phyloP scores from a whole-genome alignment of 2,329 filamentous ascomycete genomes.

The Ophiostoma montium region DNA sequence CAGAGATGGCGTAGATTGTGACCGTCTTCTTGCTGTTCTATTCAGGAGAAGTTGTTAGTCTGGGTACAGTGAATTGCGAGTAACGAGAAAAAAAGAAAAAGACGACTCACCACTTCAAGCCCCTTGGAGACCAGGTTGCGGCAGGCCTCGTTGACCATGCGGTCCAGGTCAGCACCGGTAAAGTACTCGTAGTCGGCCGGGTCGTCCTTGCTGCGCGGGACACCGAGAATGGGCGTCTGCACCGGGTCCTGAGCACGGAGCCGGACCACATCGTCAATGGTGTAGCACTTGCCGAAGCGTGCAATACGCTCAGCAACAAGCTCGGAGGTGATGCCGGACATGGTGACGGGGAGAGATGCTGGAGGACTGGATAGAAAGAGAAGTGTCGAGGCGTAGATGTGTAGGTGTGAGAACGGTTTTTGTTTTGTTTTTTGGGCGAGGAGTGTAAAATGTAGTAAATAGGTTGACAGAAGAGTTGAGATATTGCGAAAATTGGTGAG shows the following conservation, averaged over 20 bases:
- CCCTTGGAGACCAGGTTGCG: slow-evolving; percentile 20
- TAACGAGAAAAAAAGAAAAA: no score
- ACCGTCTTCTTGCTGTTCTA: slow-evolving; percentile 20
- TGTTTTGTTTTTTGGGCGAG: no score
- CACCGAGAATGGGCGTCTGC: slow-evolving; percentile 27
- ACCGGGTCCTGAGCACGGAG: slow-evolving; percentile 23
- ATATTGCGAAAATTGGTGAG: no score
- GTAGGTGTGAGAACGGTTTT: no score
- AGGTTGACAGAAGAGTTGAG: no score
- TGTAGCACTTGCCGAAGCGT: slow-evolving; percentile 24
- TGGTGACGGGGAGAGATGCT: slow-evolving; percentile 4
- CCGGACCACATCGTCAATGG: slow-evolving; percentile 28
- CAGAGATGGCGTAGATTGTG: slow-evolving; percentile 26
- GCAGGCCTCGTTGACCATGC: slow-evolving; percentile 25
- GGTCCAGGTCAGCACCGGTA: slow-evolving; percentile 25
- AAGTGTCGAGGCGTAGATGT: not conserved
- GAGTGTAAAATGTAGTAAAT: no score
- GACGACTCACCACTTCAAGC: slow-evolving; percentile 15
- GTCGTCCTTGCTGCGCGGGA: slow-evolving; percentile 21
- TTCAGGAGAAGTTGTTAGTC: not conserved
- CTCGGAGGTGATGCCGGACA: slow-evolving; percentile 18
- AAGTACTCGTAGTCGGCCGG: slow-evolving; percentile 25
- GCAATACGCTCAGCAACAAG: slow-evolving; percentile 17
- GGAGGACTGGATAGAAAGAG: not conserved
- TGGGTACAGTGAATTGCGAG: not conserved